Base-by-base conservation (phyloP, 768 basidiomycete species). In the Trametes cingulata region DNA sequence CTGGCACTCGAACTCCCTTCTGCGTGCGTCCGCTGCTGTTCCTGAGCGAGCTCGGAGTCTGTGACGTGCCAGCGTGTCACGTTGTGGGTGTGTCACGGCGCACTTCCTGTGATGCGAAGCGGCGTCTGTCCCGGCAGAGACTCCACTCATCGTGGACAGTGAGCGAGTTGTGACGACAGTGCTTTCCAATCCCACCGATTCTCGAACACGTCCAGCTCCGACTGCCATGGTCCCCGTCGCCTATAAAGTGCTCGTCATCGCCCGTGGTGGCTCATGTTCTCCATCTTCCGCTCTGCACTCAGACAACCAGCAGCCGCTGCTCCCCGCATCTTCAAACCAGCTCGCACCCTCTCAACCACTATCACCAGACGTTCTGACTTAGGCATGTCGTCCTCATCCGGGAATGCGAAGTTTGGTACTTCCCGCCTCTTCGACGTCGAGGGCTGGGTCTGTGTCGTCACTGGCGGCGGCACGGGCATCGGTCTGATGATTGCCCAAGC, bases 401-500 rank as follows among this genome's bases (percentile, higher is more conserved):
- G 43, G 40, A 72, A 69, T 58, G 46, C 52, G 0, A 64, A 67
- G 22, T 69, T 70, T 40, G 55, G 57, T 13, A 24, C 50, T 15
- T 46, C 58, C 19, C 58, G 58, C 37, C 71, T 74, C 55, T 71
- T 71, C 67, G 64, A 71, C 42, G 70, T 73, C 63, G 63, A 72
- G 52, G 71, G 61, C 52, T 68, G 68, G 68, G 66, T 66, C 58
- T 46, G 27, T 62, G 67, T 70, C 59, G 67, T 71, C 63, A 70
- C 70, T 40, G 72, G 70, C 25, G 68, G 70, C 53, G 67, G 70
- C 41, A 73, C 72, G 0, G 77, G 78, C n/a, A 73, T 80, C 39
- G 76, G 75, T n/a, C 71, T 76, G 24, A 75, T 79, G 77, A 79
- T 78, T 39, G 72, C 77, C 1, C 72, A 76, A 54, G 73, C 72